Evolutionary conservation across 2,329 filamentous ascomycete genomes (phyloP).

Genomic region (Paecilomyces variotii): DNA sequence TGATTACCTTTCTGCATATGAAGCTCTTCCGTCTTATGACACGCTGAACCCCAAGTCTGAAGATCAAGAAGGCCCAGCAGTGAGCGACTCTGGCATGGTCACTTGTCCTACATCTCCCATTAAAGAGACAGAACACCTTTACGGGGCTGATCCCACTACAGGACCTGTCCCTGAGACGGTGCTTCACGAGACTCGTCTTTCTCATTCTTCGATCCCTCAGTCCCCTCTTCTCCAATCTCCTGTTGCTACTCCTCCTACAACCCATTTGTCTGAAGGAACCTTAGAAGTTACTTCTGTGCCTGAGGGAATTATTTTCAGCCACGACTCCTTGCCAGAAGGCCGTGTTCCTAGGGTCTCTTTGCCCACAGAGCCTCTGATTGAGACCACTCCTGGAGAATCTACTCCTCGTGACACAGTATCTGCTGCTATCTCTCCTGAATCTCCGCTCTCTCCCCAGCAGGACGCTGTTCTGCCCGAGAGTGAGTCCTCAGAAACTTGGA

Average conservation of each 20-base stretch:
- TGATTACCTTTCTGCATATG: neutral
- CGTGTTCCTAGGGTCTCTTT: neutral
- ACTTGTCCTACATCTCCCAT: neutral
- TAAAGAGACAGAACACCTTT: slow-evolving; percentile 10
- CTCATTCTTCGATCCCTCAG: neutral
- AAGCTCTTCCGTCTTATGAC: neutral
- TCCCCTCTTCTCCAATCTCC: neutral
- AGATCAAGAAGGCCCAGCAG: neutral
- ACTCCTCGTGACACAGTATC: neutral
- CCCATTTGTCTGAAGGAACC: neutral
- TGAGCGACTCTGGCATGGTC: neutral
- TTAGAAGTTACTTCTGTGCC: neutral
- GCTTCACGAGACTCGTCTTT: neutral
- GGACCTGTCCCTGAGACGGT: neutral
- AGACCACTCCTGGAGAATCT: neutral
- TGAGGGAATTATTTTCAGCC: neutral
- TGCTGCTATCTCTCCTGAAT: neutral
- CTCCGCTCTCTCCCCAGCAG: neutral
- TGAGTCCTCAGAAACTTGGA: neutral
- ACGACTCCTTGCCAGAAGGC: neutral
- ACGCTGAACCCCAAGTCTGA: neutral
- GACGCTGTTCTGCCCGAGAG: neutral
- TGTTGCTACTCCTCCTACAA: neutral
- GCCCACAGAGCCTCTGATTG: neutral
- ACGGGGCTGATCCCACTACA: neutral